These are phyloP conservation scores for Coemansia sp. DNA, from an alignment of 192 early-diverging fungal genomes.

Conservation along the genomic window DNA sequence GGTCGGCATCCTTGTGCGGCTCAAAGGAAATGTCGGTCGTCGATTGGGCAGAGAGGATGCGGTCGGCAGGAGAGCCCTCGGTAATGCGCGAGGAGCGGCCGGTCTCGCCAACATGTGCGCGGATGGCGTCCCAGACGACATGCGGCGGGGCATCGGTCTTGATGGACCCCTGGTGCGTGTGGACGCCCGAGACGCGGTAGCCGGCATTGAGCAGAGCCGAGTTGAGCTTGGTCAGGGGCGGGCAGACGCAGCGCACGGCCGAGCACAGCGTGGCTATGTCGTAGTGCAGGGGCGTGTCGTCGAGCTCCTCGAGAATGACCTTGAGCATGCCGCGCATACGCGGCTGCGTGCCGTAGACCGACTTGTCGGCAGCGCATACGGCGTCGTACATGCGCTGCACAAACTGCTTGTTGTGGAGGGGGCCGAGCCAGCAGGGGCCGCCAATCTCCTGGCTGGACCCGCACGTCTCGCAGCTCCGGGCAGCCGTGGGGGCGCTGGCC, in stretches of 20 bases:
- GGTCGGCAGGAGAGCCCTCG: constrained; percentile 64
- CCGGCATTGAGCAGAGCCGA: constrained; percentile 92
- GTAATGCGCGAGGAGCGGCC: constrained; percentile 63
- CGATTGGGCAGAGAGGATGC: constrained; percentile 56
- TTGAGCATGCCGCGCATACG: constrained; percentile 96
- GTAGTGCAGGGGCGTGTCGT: constrained; percentile 81
- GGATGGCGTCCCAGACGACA: constrained; percentile 92
- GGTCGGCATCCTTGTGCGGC: constrained; percentile 66
- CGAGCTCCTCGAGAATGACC: constrained; percentile 74
- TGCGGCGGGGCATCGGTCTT: constrained; percentile 89
- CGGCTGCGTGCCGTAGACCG: constrained; percentile 72
- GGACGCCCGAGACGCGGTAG: constrained; percentile 83
- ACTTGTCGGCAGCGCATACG: constrained; percentile 57
- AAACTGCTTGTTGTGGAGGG: constrained; percentile 83
- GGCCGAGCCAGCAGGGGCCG: constrained; percentile 86
- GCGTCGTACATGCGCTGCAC: constrained; percentile 74
- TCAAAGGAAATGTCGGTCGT: constrained; percentile 70
- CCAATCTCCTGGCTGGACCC: constrained; percentile 70
- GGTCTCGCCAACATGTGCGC: constrained; percentile 68
- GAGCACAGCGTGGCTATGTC: constrained; percentile 64
- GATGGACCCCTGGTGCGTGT: constrained; percentile 73
- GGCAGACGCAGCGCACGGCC: constrained; percentile 70
- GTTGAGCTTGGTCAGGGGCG: constrained; percentile 66
- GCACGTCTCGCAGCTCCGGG: constrained; percentile 71
- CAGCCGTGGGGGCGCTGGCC: constrained; percentile 60